Evolutionary conservation across 1,284 basidiomycete genomes (phyloP), one percentile per base, ranked within the genome.

Genomic region (Golubevia sp.): DNA sequence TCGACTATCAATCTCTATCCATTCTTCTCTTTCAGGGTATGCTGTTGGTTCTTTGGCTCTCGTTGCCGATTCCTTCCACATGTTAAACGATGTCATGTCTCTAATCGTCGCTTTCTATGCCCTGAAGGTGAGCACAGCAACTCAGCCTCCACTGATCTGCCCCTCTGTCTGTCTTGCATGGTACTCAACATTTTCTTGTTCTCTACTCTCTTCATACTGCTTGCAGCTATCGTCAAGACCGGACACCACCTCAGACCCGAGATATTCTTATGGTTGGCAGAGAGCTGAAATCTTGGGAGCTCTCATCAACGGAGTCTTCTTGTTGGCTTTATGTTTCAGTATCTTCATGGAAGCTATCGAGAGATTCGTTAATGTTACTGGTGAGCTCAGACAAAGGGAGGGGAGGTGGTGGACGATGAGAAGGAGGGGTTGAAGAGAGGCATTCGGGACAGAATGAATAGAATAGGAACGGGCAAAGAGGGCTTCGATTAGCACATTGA

Each of bases 61-160:
- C 62, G 91, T 99, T 44, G 96, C 97, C 21, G 96, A 98, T 86
- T 92, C 91, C 70, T 98, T 99, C 86, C 96, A 99, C 86, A 98
- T 98, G 95, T 95, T 83, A 56, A 83, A 83, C 73, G 80, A 82
- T 68, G 93, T 99, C 68, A 90, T 97, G 88, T 97, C 94, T 76
- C 87, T 99, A 67, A 83, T 96, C 61, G 95, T 99, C 58, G 96
- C 95, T 1, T 89, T 99, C 2, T 98, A 98, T 85, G 96, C 97
- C 13, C 97, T 99, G 86, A 94, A 91, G 87, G 92, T 93, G 54
- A 23, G 71, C 38, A 2, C 26, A n/a, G 3, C n/a, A n/a, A n/a
- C n/a, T n/a, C n/a, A n/a, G n/a, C n/a, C n/a, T n/a, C n/a, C n/a
- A n/a, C n/a, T n/a, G n/a, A n/a, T n/a, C n/a, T n/a, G n/a, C n/a